Base-by-base conservation (phyloP, 2,329 filamentous ascomycete genomes). In the Hyphodiscus sp. region DNA sequence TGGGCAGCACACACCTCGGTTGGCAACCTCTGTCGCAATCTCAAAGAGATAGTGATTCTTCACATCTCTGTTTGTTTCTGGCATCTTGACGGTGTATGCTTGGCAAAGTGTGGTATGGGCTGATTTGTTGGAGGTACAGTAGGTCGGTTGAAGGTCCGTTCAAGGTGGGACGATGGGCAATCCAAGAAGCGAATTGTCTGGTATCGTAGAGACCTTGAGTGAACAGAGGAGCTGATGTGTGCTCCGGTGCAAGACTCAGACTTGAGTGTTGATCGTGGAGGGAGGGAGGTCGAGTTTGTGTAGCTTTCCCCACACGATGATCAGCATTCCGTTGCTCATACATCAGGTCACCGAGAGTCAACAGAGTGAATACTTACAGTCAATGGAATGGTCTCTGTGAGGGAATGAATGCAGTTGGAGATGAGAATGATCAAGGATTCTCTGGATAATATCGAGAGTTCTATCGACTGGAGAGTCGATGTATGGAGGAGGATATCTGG, bases 11-110 rank as follows among this genome's bases (percentile, higher is more conserved):
- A 63, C 79, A 92, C 89, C 89, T 80, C 94, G 84, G 78, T 97
- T 95, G 58, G 94, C 94, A 64, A 97, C 94, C 71, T 99, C 94
- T 20, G 94, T 97, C 57, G 94, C 91, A 66, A 97, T 79, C 76
- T 99, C 94, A 69, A 99, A 99, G 64, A 99, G 87, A 67, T 95
- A 79, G 74, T 97, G 94, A 73, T 95, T 94, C 76, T 88, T 91
- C 67, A 97, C 89, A 74, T 97, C 91, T 61, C 67, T 59, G 49
- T 66, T 65, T 46, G 54, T 47, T 45, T 45, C 42, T 41, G 52
- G 26, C 49, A 20, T 47, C 38, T 30, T 43, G 43, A 49, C 41
- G 47, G 47, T 29, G 41, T 52, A 15, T 26, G 15, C 29, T 38
- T 11, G 33, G 26, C 20, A 45, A 33, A 47, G 38, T 29, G 20